A percentile compares a stretch with the other conserved stretches of the same genome.
These are phyloP conservation scores for Lentinula raphanica DNA, from an alignment of 768 basidiomycete species.

Conservation along the genomic window DNA sequence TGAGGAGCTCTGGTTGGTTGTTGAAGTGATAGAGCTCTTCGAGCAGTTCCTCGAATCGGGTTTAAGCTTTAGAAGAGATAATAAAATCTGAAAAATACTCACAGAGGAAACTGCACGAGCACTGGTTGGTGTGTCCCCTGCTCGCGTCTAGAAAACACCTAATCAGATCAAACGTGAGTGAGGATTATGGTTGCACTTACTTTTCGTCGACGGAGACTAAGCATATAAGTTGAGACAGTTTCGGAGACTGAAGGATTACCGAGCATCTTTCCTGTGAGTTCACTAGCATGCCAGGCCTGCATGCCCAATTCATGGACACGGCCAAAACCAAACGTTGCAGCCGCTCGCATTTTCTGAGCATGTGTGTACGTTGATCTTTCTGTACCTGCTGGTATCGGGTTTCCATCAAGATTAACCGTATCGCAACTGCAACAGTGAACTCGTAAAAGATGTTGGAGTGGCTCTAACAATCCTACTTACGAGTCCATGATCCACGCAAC, in stretches of 20 bases:
- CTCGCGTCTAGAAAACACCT: background rate
- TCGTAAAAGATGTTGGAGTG: no score
- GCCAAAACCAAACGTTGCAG: no score
- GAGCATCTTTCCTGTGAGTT: background rate
- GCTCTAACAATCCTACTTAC: conserved; percentile 26
- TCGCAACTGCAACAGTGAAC: conserved; percentile 11
- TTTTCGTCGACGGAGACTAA: conserved; percentile 10
- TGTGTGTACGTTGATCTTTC: conserved; percentile 9
- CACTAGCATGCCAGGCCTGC: conserved; percentile 13
- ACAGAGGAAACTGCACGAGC: conserved; percentile 15
- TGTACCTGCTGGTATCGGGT: background rate
- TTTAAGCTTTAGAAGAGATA: no score
- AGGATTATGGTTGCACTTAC: background rate
- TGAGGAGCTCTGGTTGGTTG: no score
- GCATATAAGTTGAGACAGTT: conserved; percentile 15
- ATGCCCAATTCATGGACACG: conserved; percentile 6
- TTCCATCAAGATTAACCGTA: conserved; percentile 9
- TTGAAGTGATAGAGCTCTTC: no score
- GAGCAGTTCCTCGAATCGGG: no score
- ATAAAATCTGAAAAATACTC: background rate
- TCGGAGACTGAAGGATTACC: conserved; percentile 18
- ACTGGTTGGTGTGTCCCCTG: conserved; percentile 13
- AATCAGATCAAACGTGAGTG: background rate
- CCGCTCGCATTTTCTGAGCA: background rate
- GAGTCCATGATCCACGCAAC: no score